A percentile compares a stretch with the other conserved stretches of the same genome.
Evolutionary conservation across 2,329 filamentous ascomycete genomes (phyloP).

Genomic region (Neopestalotiopsis sp.): DNA sequence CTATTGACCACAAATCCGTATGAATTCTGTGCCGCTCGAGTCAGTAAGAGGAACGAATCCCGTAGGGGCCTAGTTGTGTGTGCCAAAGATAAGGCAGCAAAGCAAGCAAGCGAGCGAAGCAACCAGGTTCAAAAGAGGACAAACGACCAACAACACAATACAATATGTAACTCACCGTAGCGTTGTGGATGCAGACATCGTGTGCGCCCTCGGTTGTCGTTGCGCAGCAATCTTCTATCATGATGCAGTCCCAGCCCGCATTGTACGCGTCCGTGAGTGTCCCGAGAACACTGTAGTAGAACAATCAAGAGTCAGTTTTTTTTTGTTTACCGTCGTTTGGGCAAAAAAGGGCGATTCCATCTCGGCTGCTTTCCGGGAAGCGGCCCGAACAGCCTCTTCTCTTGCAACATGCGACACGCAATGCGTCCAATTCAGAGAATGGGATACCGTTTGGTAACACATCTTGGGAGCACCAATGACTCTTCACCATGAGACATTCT

Average conservation of each 20-base stretch:
- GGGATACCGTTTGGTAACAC: neutral
- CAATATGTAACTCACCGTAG: conserved; percentile 37
- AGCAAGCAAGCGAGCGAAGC: neutral
- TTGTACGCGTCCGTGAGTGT: conserved; percentile 61
- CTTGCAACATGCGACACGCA: neutral
- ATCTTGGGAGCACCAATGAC: neutral
- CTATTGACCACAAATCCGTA: conserved; percentile 20
- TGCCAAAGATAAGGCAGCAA: too few relatives aligned
- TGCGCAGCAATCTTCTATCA: conserved; percentile 58
- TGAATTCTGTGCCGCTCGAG: conserved; percentile 13
- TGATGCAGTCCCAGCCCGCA: conserved; percentile 59
- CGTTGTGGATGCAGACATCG: conserved; percentile 41
- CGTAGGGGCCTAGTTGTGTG: too few relatives aligned
- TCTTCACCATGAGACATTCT: too few relatives aligned
- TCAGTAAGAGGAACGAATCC: conserved; percentile 6
- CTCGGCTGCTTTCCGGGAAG: neutral
- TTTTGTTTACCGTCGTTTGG: neutral
- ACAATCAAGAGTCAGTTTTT: neutral
- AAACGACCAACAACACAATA: neutral
- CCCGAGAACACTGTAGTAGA: conserved; percentile 46
- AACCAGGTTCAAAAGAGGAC: neutral
- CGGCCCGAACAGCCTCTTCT: neutral
- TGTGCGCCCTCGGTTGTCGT: conserved; percentile 49
- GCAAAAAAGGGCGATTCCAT: neutral
- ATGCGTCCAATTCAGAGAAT: neutral